A percentile compares a stretch with the other conserved stretches of the same genome.
These are phyloP conservation scores for Fusarium sp. DNA, from an alignment of 2,329 filamentous ascomycete species.

Conservation along the genomic window DNA sequence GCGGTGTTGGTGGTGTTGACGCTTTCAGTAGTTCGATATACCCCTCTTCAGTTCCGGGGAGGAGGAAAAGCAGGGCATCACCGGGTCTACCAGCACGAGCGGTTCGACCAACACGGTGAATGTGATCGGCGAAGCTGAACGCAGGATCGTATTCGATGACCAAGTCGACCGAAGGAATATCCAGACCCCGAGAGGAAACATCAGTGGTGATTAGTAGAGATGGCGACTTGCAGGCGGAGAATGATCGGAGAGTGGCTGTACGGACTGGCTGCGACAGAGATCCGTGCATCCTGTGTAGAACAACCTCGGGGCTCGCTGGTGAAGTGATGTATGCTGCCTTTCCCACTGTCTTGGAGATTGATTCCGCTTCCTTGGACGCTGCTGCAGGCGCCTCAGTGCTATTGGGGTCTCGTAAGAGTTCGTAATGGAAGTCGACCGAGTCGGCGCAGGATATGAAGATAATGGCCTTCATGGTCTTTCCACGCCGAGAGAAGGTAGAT, in stretches of 20 bases:
- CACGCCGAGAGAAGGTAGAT: constrained; percentile 87
- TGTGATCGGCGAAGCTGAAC: constrained; percentile 92
- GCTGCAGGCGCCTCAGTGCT: constrained; percentile 48
- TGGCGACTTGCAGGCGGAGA: constrained; percentile 80
- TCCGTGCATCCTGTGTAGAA: constrained; percentile 89
- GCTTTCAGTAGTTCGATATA: constrained; percentile 82
- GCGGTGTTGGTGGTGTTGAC: constrained; percentile 63
- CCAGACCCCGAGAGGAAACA: constrained; percentile 93
- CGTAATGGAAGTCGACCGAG: constrained; percentile 96
- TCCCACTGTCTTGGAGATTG: constrained; percentile 73
- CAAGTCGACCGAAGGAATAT: constrained; percentile 94
- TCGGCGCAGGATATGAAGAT: constrained; percentile 98
- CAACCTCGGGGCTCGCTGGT: constrained; percentile 79
- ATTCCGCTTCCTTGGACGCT: constrained; percentile 53
- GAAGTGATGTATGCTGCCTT: constrained; percentile 81
- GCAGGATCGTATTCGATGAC: constrained; percentile 97
- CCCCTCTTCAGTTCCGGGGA: constrained; percentile 91
- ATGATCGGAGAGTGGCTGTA: constrained; percentile 87
- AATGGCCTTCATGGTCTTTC: constrained; percentile 96
- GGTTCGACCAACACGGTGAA: constrained; percentile 94
- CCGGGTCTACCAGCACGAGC: constrained; percentile 92
- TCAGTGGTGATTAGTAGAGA: constrained; percentile 94
- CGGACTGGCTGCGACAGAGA: constrained; percentile 90
- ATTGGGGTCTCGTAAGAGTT: constrained; percentile 73
- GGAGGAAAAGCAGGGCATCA: constrained; percentile 88